These are phyloP conservation scores for Tricholoma terreum DNA, from an alignment of 768 basidiomycete species.

Conservation along the genomic window DNA sequence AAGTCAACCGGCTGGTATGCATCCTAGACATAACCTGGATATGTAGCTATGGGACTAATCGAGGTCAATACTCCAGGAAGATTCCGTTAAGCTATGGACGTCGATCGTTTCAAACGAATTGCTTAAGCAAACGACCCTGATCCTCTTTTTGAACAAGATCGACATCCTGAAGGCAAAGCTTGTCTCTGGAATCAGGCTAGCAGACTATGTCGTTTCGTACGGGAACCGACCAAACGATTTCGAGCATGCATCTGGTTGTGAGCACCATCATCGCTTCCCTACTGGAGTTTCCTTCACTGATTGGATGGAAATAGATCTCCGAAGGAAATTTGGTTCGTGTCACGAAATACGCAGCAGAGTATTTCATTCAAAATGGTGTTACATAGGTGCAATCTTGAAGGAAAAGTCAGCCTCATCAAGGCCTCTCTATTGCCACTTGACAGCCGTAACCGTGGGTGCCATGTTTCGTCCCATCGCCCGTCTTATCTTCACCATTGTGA, in stretches of 20 bases:
- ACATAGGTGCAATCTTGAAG: slow-evolving; percentile 38
- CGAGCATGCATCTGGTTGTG: slow-evolving; percentile 66
- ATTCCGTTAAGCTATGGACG: slow-evolving; percentile 75
- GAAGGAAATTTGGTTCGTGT: slow-evolving; percentile 43
- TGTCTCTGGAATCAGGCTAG: slow-evolving; percentile 56
- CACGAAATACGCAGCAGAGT: not conserved
- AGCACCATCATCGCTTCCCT: slow-evolving; percentile 20
- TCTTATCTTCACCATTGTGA: slow-evolving; percentile 6
- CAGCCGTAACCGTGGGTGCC: slow-evolving; percentile 58
- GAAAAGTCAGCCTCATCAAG: slow-evolving; percentile 43
- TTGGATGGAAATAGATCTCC: slow-evolving; percentile 30
- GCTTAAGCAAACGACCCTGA: slow-evolving; percentile 66
- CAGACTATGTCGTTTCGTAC: slow-evolving; percentile 71
- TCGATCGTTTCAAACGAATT: slow-evolving; percentile 69
- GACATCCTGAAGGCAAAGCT: slow-evolving; percentile 72
- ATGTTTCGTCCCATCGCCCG: not conserved
- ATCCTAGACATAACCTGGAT: not conserved
- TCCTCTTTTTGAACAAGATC: slow-evolving; percentile 81
- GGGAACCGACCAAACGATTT: slow-evolving; percentile 66
- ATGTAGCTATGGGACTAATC: not conserved
- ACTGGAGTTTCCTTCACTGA: slow-evolving; percentile 1
- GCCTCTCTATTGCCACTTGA: slow-evolving; percentile 64
- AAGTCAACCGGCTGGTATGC: slow-evolving; percentile 57
- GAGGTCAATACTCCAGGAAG: slow-evolving; percentile 47
- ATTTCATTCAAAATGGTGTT: not conserved